These are phyloP conservation scores for Ganoderma boninense DNA, from an alignment of 1,284 basidiomycete genomes.

Conservation along the genomic window DNA sequence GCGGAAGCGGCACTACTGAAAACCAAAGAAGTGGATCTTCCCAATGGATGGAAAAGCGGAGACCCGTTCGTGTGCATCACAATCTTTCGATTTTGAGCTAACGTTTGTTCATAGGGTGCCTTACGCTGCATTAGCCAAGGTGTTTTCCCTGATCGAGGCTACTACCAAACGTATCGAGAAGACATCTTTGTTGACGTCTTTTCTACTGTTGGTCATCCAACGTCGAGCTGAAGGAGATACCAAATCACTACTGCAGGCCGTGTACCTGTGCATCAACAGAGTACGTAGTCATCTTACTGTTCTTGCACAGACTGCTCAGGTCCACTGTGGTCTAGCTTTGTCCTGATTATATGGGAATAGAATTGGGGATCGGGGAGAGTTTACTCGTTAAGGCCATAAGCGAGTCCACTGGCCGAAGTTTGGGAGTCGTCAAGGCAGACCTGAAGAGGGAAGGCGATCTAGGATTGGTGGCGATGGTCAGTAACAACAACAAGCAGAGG, in stretches of 20 bases:
- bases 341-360: conserved; percentile 96
- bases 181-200: conserved; percentile 86
- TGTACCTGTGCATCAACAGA: conserved; percentile 98
- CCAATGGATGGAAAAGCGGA: conserved; percentile 89
- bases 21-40: conserved; percentile 78
- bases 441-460: conserved; percentile 95
- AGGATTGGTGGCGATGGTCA: conserved; percentile 93
- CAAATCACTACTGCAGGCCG: conserved; percentile 82
- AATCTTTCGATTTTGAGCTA: conserved; percentile 12
- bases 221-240: conserved; percentile 77
- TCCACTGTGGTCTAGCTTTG: conserved; percentile 65
- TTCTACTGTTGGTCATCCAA: conserved; percentile 90
- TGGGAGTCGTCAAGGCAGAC: conserved; percentile 88
- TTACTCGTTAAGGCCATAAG: conserved; percentile 95
- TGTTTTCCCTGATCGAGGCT: conserved; percentile 91
- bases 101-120: conserved; percentile 73
- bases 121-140: conserved; percentile 90
- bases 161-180: conserved; percentile 98
- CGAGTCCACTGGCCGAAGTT: conserved; percentile 91
- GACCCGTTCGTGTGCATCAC: conserved; percentile 70
- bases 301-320: neutral
- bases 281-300: conserved; percentile 54
- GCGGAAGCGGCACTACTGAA: conserved; percentile 74
- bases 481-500: conserved; percentile 27
- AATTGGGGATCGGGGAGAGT: conserved; percentile 97